Percentiles rank a stretch among this genome's conserved stretches.
These are phyloP conservation scores for Fraxinus xanthoxyloides DNA, from an alignment of 305 asterid species.

Conservation along the genomic window DNA sequence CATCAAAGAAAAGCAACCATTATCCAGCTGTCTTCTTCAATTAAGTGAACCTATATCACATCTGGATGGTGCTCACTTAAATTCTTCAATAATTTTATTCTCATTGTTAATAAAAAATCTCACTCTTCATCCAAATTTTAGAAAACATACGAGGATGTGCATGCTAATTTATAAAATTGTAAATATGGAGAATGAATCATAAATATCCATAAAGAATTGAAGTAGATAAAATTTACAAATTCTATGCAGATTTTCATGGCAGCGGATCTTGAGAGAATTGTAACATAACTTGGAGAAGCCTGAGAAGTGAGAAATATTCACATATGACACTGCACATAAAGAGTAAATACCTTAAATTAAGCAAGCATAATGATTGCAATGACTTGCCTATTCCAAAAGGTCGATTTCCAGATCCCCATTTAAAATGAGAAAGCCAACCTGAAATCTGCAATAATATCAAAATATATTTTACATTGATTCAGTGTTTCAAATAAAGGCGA, in stretches of 20 bases:
- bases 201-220: conserved; percentile 15
- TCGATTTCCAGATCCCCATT: conserved; percentile 51
- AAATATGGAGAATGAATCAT: neutral
- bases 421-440: conserved; percentile 71
- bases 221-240: neutral
- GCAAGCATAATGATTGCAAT: conserved; percentile 55
- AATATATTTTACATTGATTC: conserved; percentile 1
- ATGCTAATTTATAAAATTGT: neutral
- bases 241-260: neutral
- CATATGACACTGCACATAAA: neutral
- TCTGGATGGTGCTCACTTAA: neutral
- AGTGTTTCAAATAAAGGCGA: neutral
- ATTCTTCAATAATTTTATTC: neutral
- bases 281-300: neutral
- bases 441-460: conserved; percentile 53
- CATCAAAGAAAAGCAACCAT: neutral
- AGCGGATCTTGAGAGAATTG: neutral
- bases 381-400: conserved; percentile 52
- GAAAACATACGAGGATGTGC: conserved; percentile 1
- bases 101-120: neutral
- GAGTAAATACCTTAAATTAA: conserved; percentile 64
- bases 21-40: neutral
- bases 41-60: neutral
- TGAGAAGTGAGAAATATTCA: neutral
- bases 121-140: neutral